Conservation (phyloP, 768 basidiomycete genomes). For the Mycena rebaudengoi region DNA sequence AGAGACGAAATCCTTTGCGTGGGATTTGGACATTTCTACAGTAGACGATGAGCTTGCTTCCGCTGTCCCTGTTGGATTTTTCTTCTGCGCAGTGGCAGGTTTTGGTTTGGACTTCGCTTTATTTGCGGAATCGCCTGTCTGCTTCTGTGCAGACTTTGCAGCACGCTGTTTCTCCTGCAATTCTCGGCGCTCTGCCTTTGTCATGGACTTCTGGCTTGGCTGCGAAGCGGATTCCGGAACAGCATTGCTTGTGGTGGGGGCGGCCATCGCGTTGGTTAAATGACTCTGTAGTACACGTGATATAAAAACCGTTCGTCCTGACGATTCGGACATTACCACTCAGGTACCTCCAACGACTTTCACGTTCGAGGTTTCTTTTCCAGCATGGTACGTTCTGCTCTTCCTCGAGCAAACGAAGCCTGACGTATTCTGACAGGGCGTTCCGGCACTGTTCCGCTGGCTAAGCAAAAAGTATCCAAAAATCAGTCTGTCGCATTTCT, state of each 20-base stretch:
- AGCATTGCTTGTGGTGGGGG: constrained; percentile 4
- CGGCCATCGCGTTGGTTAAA: constrained; percentile 14
- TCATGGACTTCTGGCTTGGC: constrained; percentile 74
- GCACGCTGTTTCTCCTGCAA: constrained; percentile 84
- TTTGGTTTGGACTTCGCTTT: constrained; percentile 31
- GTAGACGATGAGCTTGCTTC: constrained; percentile 39
- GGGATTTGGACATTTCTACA: constrained; percentile 16
- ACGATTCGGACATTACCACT: no score
- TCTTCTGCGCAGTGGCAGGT: constrained; percentile 34
- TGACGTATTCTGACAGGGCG: constrained; percentile 72
- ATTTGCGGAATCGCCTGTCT: constrained; percentile 19
- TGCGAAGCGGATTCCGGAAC: constrained; percentile 35
- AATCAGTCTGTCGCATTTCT: constrained; percentile 68
- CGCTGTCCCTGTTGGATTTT: constrained; percentile 29
- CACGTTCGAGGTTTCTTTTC: constrained; percentile 7
- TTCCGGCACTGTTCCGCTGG: constrained; percentile 98
- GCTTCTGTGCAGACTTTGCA: constrained; percentile 68
- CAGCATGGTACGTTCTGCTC: constrained; percentile 13
- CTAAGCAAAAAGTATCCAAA: constrained; percentile 98
- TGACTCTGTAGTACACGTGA: not conserved
- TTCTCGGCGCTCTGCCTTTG: constrained; percentile 83
- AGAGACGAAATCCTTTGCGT: constrained; percentile 20
- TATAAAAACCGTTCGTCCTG: no score
- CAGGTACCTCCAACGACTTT: constrained; percentile 12
- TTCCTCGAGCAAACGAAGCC: not conserved